A percentile compares a stretch with the other conserved stretches of the same genome.
Conservation (phyloP, 345 rosid species). For the Crucihimalaya himalaica region DNA sequence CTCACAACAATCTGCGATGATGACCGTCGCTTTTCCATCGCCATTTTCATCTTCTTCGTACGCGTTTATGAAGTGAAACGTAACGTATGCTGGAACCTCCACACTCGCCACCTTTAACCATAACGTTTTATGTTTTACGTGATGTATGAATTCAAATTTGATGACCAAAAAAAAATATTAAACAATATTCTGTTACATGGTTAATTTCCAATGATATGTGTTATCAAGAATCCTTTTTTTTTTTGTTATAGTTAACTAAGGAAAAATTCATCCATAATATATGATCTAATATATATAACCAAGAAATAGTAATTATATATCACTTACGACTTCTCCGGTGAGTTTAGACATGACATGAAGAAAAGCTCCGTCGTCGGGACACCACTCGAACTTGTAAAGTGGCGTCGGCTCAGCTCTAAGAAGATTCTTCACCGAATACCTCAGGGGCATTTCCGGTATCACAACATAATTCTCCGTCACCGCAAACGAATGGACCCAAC, state of each 20-base stretch:
- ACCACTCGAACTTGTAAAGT: slow-evolving; percentile 91
- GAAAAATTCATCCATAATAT: background rate
- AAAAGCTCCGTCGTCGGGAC: slow-evolving; percentile 71
- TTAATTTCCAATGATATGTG: too few relatives aligned
- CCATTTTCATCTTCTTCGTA: slow-evolving; percentile 75
- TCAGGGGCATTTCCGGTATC: slow-evolving; percentile 91
- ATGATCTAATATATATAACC: too few relatives aligned
- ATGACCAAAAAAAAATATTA: too few relatives aligned
- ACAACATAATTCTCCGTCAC: slow-evolving; percentile 79
- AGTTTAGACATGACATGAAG: slow-evolving; percentile 84
- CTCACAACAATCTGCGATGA: slow-evolving; percentile 91
- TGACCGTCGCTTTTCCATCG: slow-evolving; percentile 50
- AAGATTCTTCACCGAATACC: slow-evolving; percentile 76
- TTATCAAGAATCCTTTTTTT: too few relatives aligned
- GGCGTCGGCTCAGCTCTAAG: slow-evolving; percentile 93
- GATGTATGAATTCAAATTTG: background rate
- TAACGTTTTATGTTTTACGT: background rate
- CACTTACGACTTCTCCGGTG: slow-evolving; percentile 85
- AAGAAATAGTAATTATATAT: too few relatives aligned
- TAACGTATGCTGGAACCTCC: slow-evolving; percentile 84
- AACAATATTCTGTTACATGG: too few relatives aligned
- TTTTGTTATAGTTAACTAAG: too few relatives aligned
- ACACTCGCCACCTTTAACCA: slow-evolving; percentile 79
- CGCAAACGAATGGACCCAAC: slow-evolving; percentile 98
- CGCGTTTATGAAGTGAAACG: slow-evolving; percentile 95